Conservation (phyloP, 2,329 filamentous ascomycete species). For the Rhynchosporium graminicola region DNA sequence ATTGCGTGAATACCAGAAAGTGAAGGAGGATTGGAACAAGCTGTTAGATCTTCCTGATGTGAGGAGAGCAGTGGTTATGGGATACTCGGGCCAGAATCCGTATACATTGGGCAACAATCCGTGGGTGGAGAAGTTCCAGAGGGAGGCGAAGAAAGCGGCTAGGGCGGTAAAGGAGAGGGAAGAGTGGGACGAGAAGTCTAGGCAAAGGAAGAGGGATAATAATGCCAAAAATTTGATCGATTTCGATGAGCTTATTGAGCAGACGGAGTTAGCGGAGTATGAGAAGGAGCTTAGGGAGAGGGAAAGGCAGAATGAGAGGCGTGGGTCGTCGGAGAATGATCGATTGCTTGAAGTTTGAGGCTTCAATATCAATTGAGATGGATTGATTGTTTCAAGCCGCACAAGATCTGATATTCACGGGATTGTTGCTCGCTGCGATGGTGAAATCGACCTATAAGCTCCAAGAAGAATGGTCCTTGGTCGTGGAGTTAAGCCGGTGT, state of each 20-base stretch:
- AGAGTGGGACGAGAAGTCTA: neutral
- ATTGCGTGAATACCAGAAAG: conserved; percentile 32
- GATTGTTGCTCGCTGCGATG: neutral
- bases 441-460: neutral
- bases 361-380: neutral
- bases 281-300: conserved; percentile 19
- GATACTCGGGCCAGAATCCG: conserved; percentile 36
- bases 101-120: conserved; percentile 30
- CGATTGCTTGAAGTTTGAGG: conserved; percentile 16
- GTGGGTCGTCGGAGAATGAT: conserved; percentile 17
- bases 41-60: conserved; percentile 33
- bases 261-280: conserved; percentile 23
- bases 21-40: conserved; percentile 31
- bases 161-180: conserved; percentile 14
- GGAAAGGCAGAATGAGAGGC: conserved; percentile 12
- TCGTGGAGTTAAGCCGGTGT: neutral
- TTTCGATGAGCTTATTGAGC: conserved; percentile 25
- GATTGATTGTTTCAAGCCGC: neutral
- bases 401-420: neutral
- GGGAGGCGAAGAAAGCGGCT: conserved; percentile 20
- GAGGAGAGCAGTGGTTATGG: conserved; percentile 32
- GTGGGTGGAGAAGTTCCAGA: conserved; percentile 29
- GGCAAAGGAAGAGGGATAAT: conserved; percentile 12
- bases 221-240: conserved; percentile 16
- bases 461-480: neutral